These are phyloP conservation scores for Blastobotrys americana DNA, from an alignment of 805 yeast species.

Conservation along the genomic window DNA sequence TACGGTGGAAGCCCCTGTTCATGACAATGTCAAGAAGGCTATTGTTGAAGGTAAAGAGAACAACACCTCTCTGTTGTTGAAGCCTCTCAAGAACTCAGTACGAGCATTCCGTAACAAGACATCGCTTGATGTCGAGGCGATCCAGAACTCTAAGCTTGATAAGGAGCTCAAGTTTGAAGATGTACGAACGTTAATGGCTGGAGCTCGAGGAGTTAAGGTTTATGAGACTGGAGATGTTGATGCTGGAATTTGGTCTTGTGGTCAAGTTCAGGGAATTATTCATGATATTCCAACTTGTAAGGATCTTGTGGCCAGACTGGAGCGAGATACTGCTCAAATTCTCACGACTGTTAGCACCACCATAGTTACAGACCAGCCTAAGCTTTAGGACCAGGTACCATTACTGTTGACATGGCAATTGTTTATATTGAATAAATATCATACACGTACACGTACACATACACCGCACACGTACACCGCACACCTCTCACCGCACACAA, in stretches of 20 bases:
- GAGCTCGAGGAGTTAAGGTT: conserved; percentile 25
- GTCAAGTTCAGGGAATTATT: conserved; percentile 27
- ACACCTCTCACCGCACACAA: too few relatives aligned
- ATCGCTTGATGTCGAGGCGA: conserved; percentile 22
- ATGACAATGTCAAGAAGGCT: conserved; percentile 20
- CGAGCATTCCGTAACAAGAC: conserved; percentile 25
- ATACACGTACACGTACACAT: neutral
- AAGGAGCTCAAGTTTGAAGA: conserved; percentile 21
- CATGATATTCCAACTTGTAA: conserved; percentile 29
- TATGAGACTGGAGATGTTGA: conserved; percentile 27
- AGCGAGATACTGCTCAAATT: conserved; percentile 21
- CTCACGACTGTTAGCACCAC: conserved; percentile 2
- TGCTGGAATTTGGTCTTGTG: conserved; percentile 29
- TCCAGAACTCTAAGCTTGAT: conserved; percentile 21
- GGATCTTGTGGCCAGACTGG: conserved; percentile 24
- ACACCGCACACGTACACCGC: too few relatives aligned
- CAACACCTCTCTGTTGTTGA: conserved; percentile 26
- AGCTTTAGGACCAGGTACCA: neutral
- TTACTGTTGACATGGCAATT: neutral
- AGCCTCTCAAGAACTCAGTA: conserved; percentile 27
- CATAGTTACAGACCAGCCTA: conserved; percentile 2
- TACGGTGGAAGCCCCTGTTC: conserved; percentile 29
- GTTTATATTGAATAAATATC: neutral
- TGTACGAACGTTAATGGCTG: conserved; percentile 25
- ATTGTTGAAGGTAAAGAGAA: conserved; percentile 23